Conservation (phyloP, 371 early-diverging fungal species). For the Choanephora cucurbitarum region DNA sequence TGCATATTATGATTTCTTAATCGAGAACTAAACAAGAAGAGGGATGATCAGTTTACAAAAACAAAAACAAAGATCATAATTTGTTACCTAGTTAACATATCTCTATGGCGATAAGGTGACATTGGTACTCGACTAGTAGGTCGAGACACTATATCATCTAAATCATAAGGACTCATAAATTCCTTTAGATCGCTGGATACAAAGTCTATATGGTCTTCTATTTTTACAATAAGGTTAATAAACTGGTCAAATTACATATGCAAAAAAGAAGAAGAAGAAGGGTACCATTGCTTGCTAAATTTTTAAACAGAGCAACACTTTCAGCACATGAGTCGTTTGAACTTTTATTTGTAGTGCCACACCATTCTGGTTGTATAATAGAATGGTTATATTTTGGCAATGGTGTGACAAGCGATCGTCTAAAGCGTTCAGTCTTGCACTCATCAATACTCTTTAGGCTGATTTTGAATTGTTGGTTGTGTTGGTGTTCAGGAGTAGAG, state of each 20-base stretch:
- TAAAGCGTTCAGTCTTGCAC: constrained; percentile 6
- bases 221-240: not conserved
- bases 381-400: constrained; percentile 2
- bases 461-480: not conserved
- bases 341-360: not conserved
- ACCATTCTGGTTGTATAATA: not conserved
- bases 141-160: constrained; percentile 15
- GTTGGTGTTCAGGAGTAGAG: constrained; percentile 1
- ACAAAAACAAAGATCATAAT: not conserved
- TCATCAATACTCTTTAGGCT: constrained; percentile 21
- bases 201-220: constrained; percentile 11
- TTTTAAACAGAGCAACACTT: constrained; percentile 21
- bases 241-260: not conserved
- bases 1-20: constrained; percentile 2
- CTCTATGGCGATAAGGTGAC: not conserved
- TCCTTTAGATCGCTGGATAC: constrained; percentile 17
- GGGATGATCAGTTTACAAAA: not conserved
- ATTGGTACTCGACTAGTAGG: constrained; percentile 5
- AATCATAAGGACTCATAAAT: constrained; percentile 13
- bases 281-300: constrained; percentile 9
- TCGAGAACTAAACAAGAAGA: not conserved
- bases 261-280: not conserved
- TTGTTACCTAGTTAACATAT: not conserved
- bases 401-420: constrained; percentile 21
- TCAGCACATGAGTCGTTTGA: constrained; percentile 11